Base-by-base conservation (phyloP, 1,284 basidiomycete species). In the Puccinia hordei region DNA sequence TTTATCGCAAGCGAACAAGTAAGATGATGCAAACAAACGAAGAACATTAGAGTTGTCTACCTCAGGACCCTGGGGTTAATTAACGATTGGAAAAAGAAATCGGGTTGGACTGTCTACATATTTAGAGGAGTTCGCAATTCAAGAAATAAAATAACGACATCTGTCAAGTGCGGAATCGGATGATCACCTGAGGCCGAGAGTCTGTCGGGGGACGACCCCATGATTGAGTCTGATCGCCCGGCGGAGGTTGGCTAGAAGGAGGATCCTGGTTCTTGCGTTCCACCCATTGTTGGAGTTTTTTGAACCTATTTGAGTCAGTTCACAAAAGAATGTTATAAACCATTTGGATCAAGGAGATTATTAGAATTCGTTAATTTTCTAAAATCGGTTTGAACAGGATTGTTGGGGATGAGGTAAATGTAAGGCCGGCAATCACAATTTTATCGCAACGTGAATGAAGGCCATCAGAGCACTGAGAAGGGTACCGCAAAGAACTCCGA, bases 241-340 rank as follows among this genome's bases (percentile, higher is more conserved):
- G n/a, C 10, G 41, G 66, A 69, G 41, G 66, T 49, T 69, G 35
- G 35, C 66, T 44, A 69, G 66, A 49, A 69, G 66, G 66, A 69
- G 24, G 10, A 51, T 73, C 51, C 57, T 59, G 73, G n/a, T 74
- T 53, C 8, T 27, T 57, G 44, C 55, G 55, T 61, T 74, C 73
- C 73, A 53, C 57, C 73, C 55, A 74, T 74, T 33, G 33, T 30
- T 74, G 57, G 41, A 74, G 30, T 61, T 74, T 74, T 22, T 63
- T 57, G 27, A 63, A 22, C 44, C 73, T 74, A 41, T 74, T 38
- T 27, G 27, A 63, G 33, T 33, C 59, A 61, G 61, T 61, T 33
- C 51, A 44, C 38, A 38, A 68, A 19, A 69, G 41, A 69, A 69
- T 12, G n/a, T n/a, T n/a, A 24, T 22, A 59, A 51, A 15, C 66